phyloP scores from a whole-genome alignment of 441 rosid genomes.

The Euphorbia schlechtendalii region DNA sequence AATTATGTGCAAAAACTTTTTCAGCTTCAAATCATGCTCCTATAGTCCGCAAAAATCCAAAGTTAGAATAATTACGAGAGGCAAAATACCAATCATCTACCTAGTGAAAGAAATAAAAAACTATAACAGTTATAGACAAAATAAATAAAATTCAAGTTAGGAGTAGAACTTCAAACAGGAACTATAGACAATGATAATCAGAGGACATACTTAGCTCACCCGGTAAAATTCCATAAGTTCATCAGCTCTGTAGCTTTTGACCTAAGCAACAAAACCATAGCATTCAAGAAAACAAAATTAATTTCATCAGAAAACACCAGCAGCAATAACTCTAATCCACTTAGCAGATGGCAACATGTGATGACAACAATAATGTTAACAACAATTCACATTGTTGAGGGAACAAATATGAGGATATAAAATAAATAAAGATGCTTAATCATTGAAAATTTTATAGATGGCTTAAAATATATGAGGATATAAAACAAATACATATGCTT shows the following conservation, averaged over 20 bases:
- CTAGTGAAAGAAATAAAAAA: background rate
- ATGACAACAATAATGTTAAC: background rate
- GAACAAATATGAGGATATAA: background rate
- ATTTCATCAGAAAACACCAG: background rate
- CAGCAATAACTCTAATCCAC: background rate
- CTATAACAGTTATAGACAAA: background rate
- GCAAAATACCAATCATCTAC: background rate
- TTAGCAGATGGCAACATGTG: background rate
- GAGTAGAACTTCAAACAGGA: background rate
- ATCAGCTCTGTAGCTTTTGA: slow-evolving; percentile 70
- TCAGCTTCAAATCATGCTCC: slow-evolving; percentile 86
- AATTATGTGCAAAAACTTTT: slow-evolving; percentile 84
- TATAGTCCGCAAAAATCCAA: slow-evolving; percentile 22
- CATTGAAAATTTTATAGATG: too few relatives aligned
- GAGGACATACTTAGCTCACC: slow-evolving; percentile 33
- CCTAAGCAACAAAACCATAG: slow-evolving; percentile 29
- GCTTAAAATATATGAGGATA: too few relatives aligned
- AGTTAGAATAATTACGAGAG: slow-evolving; percentile 5
- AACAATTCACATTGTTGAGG: background rate
- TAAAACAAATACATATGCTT: too few relatives aligned
- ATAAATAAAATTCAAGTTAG: background rate
- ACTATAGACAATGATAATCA: background rate
- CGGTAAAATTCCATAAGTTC: slow-evolving; percentile 80
- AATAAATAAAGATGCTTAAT: too few relatives aligned
- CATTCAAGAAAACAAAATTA: background rate